A percentile compares a stretch with the other conserved stretches of the same genome.
Evolutionary conservation across 176 grass and related monocot genomes (phyloP).

Genomic region (Dendrocalamus sinicus): DNA sequence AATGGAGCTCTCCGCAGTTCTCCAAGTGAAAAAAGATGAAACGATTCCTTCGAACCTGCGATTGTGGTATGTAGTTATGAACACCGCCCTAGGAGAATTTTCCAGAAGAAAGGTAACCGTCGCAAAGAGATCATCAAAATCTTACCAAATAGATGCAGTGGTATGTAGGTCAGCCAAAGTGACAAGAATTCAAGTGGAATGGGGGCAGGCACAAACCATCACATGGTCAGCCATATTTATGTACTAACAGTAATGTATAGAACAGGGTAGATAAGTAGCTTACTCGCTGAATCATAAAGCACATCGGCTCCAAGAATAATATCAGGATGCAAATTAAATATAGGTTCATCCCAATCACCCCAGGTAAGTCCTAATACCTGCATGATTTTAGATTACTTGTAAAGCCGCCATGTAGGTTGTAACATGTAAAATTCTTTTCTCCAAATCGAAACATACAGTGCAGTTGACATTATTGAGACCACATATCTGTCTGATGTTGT

Average conservation of each 20-base stretch:
- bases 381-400: neutral
- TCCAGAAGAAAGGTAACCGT: slow-evolving; percentile 72
- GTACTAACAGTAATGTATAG: neutral
- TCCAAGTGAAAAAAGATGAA: neutral
- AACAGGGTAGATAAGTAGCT: neutral
- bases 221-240: neutral
- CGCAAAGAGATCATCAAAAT: slow-evolving; percentile 77
- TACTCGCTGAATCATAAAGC: slow-evolving; percentile 77
- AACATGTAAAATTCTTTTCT: neutral
- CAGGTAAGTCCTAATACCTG: slow-evolving; percentile 82
- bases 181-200: neutral
- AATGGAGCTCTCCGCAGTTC: neutral
- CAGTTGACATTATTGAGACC: slow-evolving; percentile 54
- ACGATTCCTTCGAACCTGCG: slow-evolving; percentile 60
- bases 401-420: neutral
- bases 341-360: slow-evolving; percentile 73
- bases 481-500: slow-evolving; percentile 74
- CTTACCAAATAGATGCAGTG: slow-evolving; percentile 46
- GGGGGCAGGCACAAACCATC: neutral
- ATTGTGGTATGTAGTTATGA: slow-evolving; percentile 90
- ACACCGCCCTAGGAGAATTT: slow-evolving; percentile 60
- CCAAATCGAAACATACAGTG: slow-evolving; percentile 48
- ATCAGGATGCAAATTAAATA: slow-evolving; percentile 71
- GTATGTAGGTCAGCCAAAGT: neutral
- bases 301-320: slow-evolving; percentile 90